Percentiles rank a stretch among this genome's conserved stretches.
Conservation (phyloP, 495 filamentous ascomycete species). For the Durotheca rogersii region DNA sequence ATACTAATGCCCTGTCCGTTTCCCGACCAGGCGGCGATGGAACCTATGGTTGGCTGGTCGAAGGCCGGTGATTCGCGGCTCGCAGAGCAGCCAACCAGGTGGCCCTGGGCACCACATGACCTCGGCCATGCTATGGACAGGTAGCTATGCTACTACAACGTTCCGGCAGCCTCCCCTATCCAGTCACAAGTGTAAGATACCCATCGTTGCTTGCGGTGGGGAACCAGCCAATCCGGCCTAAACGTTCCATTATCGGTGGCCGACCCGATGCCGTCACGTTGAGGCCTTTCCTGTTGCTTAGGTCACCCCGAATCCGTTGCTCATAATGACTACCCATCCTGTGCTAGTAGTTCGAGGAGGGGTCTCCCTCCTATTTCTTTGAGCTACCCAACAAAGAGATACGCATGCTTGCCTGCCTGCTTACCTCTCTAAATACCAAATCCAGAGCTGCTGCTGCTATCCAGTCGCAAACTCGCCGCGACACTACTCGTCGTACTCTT, state of each 20-base stretch:
- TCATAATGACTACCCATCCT: slow-evolving; percentile 34
- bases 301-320: slow-evolving; percentile 21
- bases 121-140: slow-evolving; percentile 29
- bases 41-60: slow-evolving; percentile 27
- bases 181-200: slow-evolving; percentile 22
- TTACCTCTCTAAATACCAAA: background rate
- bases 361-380: no score
- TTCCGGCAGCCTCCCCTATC: slow-evolving; percentile 24
- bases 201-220: slow-evolving; percentile 29
- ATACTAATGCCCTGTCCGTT: slow-evolving; percentile 3
- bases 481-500: slow-evolving; percentile 7
- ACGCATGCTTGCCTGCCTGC: slow-evolving; percentile 6
- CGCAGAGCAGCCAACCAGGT: slow-evolving; percentile 34
- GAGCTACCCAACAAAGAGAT: slow-evolving; percentile 14
- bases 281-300: slow-evolving; percentile 16
- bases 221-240: slow-evolving; percentile 25
- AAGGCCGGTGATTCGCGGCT: slow-evolving; percentile 9
- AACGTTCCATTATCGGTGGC: slow-evolving; percentile 34
- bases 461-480: slow-evolving; percentile 4
- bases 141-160: slow-evolving; percentile 36
- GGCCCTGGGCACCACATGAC: slow-evolving; percentile 32
- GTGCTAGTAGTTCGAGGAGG: slow-evolving; percentile 10
- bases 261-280: slow-evolving; percentile 24
- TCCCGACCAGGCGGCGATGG: slow-evolving; percentile 4
- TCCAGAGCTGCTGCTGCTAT: slow-evolving; percentile 7